Base-by-base conservation (phyloP, 1,139 yeast genomes). In the Magnusiomyces clavatus region DNA sequence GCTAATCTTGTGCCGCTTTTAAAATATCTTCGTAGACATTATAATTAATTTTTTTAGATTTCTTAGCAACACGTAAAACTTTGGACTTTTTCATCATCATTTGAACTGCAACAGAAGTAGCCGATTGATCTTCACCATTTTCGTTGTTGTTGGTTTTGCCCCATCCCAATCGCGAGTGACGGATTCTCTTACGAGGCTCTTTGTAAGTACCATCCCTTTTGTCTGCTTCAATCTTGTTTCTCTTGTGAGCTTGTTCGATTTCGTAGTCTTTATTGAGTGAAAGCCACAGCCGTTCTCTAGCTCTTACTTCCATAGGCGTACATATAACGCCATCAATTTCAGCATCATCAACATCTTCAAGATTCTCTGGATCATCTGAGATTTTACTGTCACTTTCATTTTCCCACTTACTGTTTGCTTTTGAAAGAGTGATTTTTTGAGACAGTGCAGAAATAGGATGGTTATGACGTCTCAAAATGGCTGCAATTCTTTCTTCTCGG, bases 191-290 rank as follows among this genome's bases (percentile, higher is more conserved):
- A 56, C 69, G 68, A 11, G 69, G 69, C 20, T 65, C 66, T 53
- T 63, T 63, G 48, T 62, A 63, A 19, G 64, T 64, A 12, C 76
- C 76, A 6, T 65, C 66, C 31, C 66, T 67, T 55, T 80, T 81
- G 69, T 94, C 98, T 0, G 96, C 94, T 64, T 90, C 96, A 50
- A 78, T 77, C 64, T 90, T 87, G 58, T 90, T 75, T 57, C 92
- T 73, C 65, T 88, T 89, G 60, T 80, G 80, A 61, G 92, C 97
- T 68, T 88, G 96, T 50, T 84, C 94, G 29, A 88, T 69, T 54
- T 92, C 72, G 62, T 82, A 94, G 37, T 90, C 97, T 55, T 86
- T 86, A 67, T 92, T 88, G 51, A 87, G 74, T 1, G 94, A 89
- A 53, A 86, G 80, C 97, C 98, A 92, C 5, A 89, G 79, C 56